Conservation (phyloP, 1,139 yeast species). For the Sugiyamaella neomexicana region DNA sequence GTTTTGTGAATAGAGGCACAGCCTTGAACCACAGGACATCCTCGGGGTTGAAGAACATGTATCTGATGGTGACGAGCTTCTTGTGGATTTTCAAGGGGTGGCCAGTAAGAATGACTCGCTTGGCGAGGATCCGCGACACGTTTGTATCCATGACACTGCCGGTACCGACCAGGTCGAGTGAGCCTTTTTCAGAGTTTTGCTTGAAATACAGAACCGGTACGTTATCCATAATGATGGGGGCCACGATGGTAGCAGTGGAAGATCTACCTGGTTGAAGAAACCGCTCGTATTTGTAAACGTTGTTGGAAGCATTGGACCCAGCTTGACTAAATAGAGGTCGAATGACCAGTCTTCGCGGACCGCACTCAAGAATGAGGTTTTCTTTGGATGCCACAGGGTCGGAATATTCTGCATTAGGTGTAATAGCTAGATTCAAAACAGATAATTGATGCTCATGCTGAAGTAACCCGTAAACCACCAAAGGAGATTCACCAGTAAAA, state of each 20-base stretch:
- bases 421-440: conserved; percentile 76
- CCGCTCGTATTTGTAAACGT: conserved; percentile 83
- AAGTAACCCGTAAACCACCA: conserved; percentile 69
- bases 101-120: conserved; percentile 88
- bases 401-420: conserved; percentile 80
- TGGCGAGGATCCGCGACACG: conserved; percentile 79
- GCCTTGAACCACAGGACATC: conserved; percentile 91
- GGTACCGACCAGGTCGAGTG: conserved; percentile 74
- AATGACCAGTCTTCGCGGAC: conserved; percentile 85
- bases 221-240: conserved; percentile 83
- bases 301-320: conserved; percentile 67
- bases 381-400: conserved; percentile 82
- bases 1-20: conserved; percentile 86
- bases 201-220: conserved; percentile 44
- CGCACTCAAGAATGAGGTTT: conserved; percentile 81
- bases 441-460: conserved; percentile 86
- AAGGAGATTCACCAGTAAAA: conserved; percentile 44
- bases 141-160: conserved; percentile 90
- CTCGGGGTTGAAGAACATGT: conserved; percentile 93
- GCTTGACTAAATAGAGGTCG: conserved; percentile 83
- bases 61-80: conserved; percentile 85
- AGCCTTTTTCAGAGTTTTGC: conserved; percentile 46
- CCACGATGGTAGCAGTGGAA: conserved; percentile 82
- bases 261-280: conserved; percentile 77
- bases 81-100: conserved; percentile 95